Base-by-base conservation (phyloP, 108 stramenopile genomes). In the Nannochloropsis granulata region DNA sequence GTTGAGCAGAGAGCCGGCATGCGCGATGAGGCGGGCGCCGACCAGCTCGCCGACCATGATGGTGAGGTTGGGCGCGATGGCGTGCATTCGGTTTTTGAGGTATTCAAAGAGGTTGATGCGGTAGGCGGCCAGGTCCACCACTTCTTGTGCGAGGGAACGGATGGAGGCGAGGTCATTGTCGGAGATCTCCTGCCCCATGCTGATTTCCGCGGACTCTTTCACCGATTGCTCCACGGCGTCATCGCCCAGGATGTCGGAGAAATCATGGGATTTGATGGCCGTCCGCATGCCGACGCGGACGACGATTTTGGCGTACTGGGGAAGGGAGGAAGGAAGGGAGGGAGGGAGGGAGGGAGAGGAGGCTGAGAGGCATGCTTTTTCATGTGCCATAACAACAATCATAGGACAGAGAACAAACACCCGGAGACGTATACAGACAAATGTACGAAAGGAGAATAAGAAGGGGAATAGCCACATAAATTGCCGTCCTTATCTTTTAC, bases 41-140 rank as follows among this genome's bases (percentile, higher is more conserved):
- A 99, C 99, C 13, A 99, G 90, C 88, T 99, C 99, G 23, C 99
- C 99, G 13, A 99, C 94, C 83, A 99, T 91, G 79, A 98, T 94
- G 84, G 98, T 98, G 26, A 99, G 93, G 91, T 99, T 99, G 81
- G 99, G 99, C n/a, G 99, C 99, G 90, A 99, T 98, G 43, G 98
- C 98, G 79, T 95, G 94, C 99, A 99, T 99, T 79, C 98, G 94
- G 90, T 97, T 98, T 88, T 97, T 95, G 43, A 99, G 90, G 92
- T 99, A 99, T 34, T 98, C 97, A 88, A 92, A 98, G 24, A 99
- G 95, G 86, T 97, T 96, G 45, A 96, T 90, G n/a, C 99, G 94
- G 87, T 99, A 99, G 87, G 98, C 96, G 44, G 98, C 94, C 92
- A 99, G 92, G 81, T 92, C 92, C 78, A 99, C 90, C 25, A 99